These are phyloP conservation scores for Salix suchowensis DNA, from an alignment of 345 rosid species.

Conservation along the genomic window DNA sequence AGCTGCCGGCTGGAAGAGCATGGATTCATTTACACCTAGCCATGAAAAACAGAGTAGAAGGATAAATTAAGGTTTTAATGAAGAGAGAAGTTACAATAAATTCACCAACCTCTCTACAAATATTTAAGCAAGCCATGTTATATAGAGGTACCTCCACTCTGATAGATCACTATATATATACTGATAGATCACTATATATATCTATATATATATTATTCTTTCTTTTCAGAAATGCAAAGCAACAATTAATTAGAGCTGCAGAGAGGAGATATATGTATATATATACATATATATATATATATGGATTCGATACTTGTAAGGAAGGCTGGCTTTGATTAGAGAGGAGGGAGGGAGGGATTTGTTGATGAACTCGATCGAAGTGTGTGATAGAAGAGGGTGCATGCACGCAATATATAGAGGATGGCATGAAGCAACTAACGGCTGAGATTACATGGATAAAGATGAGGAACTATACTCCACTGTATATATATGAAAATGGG, in stretches of 20 bases:
- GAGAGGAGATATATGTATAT: too few species aligned
- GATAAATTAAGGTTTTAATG: neutral
- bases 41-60: neutral
- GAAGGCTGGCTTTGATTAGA: neutral
- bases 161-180: neutral
- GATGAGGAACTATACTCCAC: neutral
- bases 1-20: too few species aligned
- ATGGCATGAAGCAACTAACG: constrained; percentile 11
- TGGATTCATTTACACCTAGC: neutral
- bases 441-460: constrained; percentile 12
- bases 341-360: too few species aligned
- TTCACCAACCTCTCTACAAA: constrained; percentile 31
- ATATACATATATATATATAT: too few species aligned
- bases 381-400: neutral
- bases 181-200: too few species aligned
- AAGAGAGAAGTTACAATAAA: neutral
- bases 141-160: neutral
- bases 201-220: too few species aligned
- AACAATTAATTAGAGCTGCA: neutral
- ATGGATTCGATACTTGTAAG: neutral
- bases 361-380: neutral
- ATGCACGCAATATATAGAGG: constrained; percentile 18
- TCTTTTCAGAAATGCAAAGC: neutral
- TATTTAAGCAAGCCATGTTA: constrained; percentile 28
- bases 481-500: neutral